Conservation (phyloP, 176 grass and related monocot genomes). For the Thinopyrum elongatum region DNA sequence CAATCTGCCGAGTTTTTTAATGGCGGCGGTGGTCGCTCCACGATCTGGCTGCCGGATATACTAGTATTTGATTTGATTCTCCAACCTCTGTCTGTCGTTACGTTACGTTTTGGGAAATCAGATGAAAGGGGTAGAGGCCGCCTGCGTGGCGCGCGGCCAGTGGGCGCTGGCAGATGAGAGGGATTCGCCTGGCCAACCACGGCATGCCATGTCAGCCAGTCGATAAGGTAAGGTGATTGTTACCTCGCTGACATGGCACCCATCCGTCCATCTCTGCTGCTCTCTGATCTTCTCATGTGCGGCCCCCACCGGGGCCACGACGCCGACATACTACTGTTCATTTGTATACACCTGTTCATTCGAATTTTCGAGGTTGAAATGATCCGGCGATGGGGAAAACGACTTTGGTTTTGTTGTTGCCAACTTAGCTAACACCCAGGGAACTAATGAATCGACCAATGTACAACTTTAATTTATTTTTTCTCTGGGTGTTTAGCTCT, state of each 20-base stretch:
- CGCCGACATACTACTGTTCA: too few relatives aligned
- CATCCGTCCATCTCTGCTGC: neutral
- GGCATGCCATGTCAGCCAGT: neutral
- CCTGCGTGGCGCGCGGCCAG: neutral
- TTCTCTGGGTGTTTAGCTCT: too few relatives aligned
- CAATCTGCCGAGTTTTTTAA: neutral
- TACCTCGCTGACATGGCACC: slow-evolving; percentile 4
- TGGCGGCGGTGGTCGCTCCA: neutral
- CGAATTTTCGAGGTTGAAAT: too few relatives aligned
- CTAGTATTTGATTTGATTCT: slow-evolving; percentile 9
- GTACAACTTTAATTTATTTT: too few relatives aligned
- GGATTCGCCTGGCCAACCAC: slow-evolving; percentile 21
- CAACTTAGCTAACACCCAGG: too few relatives aligned
- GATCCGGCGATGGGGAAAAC: too few relatives aligned
- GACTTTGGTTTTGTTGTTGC: too few relatives aligned
- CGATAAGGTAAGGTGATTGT: slow-evolving; percentile 30
- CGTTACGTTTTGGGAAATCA: too few relatives aligned
- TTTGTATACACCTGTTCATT: too few relatives aligned
- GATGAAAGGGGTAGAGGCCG: neutral
- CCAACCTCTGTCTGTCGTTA: neutral
- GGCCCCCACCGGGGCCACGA: neutral
- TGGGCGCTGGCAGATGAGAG: slow-evolving; percentile 17
- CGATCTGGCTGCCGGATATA: neutral
- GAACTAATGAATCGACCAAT: too few relatives aligned
- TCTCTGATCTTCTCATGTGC: neutral